Percentiles rank a stretch among this genome's conserved stretches.
phyloP scores from a whole-genome alignment of 2,329 filamentous ascomycete species.

The Fusarium nanum region DNA sequence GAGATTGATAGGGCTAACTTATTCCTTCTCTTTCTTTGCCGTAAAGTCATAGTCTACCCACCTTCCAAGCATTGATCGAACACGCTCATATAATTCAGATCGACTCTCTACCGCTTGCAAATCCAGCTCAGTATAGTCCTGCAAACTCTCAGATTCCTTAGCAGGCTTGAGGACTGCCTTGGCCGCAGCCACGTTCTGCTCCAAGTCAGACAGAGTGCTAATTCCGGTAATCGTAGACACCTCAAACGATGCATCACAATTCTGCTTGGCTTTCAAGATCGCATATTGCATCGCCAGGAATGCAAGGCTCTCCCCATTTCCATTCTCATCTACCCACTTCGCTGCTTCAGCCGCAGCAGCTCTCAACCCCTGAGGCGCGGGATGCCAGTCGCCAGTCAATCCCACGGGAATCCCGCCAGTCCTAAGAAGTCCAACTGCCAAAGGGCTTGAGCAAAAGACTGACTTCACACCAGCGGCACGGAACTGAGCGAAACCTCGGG shows the following conservation, averaged over 20 bases:
- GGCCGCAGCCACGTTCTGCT: background rate
- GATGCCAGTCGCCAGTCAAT: background rate
- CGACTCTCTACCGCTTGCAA: background rate
- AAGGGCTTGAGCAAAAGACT: background rate
- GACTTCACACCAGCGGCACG: background rate
- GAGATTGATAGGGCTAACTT: background rate
- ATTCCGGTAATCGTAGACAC: conserved; percentile 2
- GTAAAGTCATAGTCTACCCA: conserved; percentile 16
- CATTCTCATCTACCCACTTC: background rate
- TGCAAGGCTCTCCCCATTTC: background rate
- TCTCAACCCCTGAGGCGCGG: background rate
- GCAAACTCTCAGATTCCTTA: accelerated
- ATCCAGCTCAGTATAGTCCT: background rate
- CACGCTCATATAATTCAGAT: background rate
- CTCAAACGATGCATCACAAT: background rate
- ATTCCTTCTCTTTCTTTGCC: background rate
- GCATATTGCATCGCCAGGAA: conserved; percentile 9
- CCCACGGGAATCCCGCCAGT: background rate
- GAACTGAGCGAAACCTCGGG: background rate
- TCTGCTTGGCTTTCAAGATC: background rate
- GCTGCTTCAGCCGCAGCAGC: background rate
- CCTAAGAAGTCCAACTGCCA: background rate
- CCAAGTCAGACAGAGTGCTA: conserved; percentile 1
- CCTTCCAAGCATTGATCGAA: background rate
- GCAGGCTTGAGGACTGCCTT: background rate